phyloP scores from a whole-genome alignment of 192 early-diverging fungal species.

The Backusella macrospora region DNA sequence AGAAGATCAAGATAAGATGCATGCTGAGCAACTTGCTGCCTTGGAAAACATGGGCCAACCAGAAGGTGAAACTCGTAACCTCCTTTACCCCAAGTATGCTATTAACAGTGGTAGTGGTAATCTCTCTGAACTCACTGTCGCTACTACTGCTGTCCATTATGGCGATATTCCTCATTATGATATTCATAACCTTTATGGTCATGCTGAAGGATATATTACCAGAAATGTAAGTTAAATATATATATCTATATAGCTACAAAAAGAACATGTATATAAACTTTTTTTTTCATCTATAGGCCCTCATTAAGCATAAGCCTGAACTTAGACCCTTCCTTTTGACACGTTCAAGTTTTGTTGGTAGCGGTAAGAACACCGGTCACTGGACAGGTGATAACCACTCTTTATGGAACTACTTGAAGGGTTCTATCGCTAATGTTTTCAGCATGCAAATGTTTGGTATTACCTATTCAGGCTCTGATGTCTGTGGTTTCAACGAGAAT shows the following conservation, averaged over 20 bases:
- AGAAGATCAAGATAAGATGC: slow-evolving; percentile 41
- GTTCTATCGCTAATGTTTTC: slow-evolving; percentile 64
- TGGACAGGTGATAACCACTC: slow-evolving; percentile 64
- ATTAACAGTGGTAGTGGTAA: slow-evolving; percentile 53
- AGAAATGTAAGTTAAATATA: slow-evolving; percentile 18
- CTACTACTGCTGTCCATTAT: slow-evolving; percentile 44
- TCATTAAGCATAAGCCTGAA: slow-evolving; percentile 15
- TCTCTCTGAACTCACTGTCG: slow-evolving; percentile 51
- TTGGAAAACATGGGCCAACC: slow-evolving; percentile 8
- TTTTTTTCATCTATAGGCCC: slow-evolving; percentile 6
- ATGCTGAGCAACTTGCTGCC: slow-evolving; percentile 21
- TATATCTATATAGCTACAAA: neutral
- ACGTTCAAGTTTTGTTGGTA: slow-evolving; percentile 67
- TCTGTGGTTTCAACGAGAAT: slow-evolving; percentile 68
- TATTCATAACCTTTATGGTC: slow-evolving; percentile 39
- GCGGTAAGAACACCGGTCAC: slow-evolving; percentile 44
- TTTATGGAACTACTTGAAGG: slow-evolving; percentile 56
- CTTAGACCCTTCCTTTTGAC: slow-evolving; percentile 60
- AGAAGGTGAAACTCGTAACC: slow-evolving; percentile 21
- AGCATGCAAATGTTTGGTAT: slow-evolving; percentile 74
- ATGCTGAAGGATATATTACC: slow-evolving; percentile 31
- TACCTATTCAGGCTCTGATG: slow-evolving; percentile 70
- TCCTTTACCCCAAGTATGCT: slow-evolving; percentile 51
- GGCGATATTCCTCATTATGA: slow-evolving; percentile 36
- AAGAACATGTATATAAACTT: neutral